phyloP scores from a whole-genome alignment of 2,329 filamentous ascomycete species.

The Triangularia verruculosa region DNA sequence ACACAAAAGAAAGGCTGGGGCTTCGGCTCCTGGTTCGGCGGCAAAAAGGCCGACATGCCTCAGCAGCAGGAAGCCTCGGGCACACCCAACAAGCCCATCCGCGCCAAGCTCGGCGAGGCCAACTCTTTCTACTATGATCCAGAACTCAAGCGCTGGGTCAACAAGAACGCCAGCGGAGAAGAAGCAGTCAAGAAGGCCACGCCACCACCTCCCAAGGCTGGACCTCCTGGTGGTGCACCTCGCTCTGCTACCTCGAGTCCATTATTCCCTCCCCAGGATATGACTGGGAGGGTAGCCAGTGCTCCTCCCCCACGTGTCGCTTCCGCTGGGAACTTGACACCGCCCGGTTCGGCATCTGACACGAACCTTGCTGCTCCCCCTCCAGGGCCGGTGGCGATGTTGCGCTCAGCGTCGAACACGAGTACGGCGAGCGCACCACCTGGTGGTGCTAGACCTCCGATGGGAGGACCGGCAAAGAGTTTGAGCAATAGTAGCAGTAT shows the following conservation, averaged over 20 bases:
- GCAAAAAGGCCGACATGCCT: constrained; percentile 58
- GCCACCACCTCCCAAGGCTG: constrained; percentile 72
- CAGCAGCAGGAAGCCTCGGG: constrained; percentile 47
- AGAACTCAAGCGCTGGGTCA: constrained; percentile 96
- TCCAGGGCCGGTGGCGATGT: constrained; percentile 40
- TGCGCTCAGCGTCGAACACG: constrained; percentile 47
- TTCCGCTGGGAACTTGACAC: constrained; percentile 12
- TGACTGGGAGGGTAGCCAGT: constrained; percentile 32
- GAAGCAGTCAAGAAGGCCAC: constrained; percentile 61
- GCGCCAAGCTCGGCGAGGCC: constrained; percentile 90
- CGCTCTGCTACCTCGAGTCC: constrained; percentile 53
- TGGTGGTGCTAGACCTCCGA: constrained; percentile 57
- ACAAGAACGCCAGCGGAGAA: constrained; percentile 80
- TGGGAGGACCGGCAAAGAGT: constrained; percentile 53
- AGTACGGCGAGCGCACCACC: constrained; percentile 49
- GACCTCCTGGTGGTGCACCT: neutral
- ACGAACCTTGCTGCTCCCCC: constrained; percentile 17
- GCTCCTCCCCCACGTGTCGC: constrained; percentile 28
- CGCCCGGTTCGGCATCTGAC: constrained; percentile 10
- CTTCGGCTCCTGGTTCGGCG: constrained; percentile 79
- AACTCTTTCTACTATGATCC: constrained; percentile 93
- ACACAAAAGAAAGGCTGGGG: constrained; percentile 69
- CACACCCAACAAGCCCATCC: constrained; percentile 65
- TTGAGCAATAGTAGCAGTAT: constrained; percentile 93
- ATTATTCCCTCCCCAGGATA: constrained; percentile 38